Conservation (phyloP, 768 basidiomycete genomes). For the Amanita molliuscula region DNA sequence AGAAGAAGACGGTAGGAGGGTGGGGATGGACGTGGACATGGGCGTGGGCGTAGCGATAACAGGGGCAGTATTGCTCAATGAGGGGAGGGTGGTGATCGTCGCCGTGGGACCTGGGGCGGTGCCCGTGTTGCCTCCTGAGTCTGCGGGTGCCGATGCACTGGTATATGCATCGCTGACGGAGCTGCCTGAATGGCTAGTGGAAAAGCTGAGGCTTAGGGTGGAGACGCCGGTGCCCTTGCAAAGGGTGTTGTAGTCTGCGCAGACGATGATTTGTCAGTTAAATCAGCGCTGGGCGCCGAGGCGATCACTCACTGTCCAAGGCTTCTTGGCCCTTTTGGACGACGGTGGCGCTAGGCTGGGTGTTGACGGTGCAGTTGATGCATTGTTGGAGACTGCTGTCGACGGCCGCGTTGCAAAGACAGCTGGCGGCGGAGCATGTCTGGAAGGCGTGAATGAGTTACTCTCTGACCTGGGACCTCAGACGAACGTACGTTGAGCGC, state of each 20-base stretch:
- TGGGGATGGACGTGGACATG: not conserved
- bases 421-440: not conserved
- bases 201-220: not conserved
- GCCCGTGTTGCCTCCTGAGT: not conserved
- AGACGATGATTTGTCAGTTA: not conserved
- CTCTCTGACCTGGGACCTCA: not conserved
- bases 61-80: not conserved
- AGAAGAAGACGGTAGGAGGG: not conserved
- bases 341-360: not conserved
- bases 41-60: not conserved
- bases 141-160: too few species aligned
- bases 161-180: not conserved
- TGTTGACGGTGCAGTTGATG: not conserved
- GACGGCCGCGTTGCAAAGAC: not conserved
- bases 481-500: not conserved
- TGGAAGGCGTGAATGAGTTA: not conserved
- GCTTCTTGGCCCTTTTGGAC: not conserved
- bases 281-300: not conserved
- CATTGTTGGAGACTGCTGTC: not conserved
- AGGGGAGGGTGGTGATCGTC: not conserved
- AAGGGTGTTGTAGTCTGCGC: not conserved
- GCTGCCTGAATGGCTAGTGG: too few species aligned
- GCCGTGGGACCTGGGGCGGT: not conserved
- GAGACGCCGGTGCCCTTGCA: not conserved
- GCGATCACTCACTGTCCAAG: not conserved